phyloP scores from a whole-genome alignment of 768 basidiomycete genomes.

The Tylopilus intermedius region DNA sequence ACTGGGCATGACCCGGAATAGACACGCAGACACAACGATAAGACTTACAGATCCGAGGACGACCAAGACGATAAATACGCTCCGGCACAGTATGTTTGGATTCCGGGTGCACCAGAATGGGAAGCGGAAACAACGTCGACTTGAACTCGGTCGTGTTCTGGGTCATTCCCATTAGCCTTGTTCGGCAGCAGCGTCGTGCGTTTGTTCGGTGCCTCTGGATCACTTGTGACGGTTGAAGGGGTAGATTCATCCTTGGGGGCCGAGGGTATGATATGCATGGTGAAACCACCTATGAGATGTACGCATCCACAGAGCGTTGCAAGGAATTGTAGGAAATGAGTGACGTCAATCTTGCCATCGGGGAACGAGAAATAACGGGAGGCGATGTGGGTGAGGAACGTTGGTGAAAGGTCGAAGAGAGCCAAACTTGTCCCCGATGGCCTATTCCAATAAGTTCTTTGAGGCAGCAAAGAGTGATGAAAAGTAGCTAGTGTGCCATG shows the following conservation, averaged over 20 bases:
- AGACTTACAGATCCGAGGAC: constrained; percentile 65
- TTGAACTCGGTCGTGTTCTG: constrained; percentile 11
- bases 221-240: background rate
- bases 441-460: constrained; percentile 61
- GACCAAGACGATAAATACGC: constrained; percentile 41
- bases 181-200: constrained; percentile 28
- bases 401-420: constrained; percentile 76
- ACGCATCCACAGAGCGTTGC: constrained; percentile 48
- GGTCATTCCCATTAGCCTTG: constrained; percentile 14
- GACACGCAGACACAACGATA: background rate
- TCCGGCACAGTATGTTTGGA: constrained; percentile 31
- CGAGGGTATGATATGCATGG: constrained; percentile 27
- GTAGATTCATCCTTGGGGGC: constrained; percentile 4
- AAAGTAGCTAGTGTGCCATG: constrained; percentile 46
- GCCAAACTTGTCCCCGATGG: constrained; percentile 63
- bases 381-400: constrained; percentile 64
- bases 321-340: constrained; percentile 52
- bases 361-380: constrained; percentile 53
- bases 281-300: constrained; percentile 51
- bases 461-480: constrained; percentile 73
- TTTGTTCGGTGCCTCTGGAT: constrained; percentile 26
- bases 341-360: constrained; percentile 42
- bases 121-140: constrained; percentile 23
- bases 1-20: background rate
- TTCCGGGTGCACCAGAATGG: constrained; percentile 13